These are phyloP conservation scores for Podaxis sp. DNA, from an alignment of 768 basidiomycete species.

Conservation along the genomic window DNA sequence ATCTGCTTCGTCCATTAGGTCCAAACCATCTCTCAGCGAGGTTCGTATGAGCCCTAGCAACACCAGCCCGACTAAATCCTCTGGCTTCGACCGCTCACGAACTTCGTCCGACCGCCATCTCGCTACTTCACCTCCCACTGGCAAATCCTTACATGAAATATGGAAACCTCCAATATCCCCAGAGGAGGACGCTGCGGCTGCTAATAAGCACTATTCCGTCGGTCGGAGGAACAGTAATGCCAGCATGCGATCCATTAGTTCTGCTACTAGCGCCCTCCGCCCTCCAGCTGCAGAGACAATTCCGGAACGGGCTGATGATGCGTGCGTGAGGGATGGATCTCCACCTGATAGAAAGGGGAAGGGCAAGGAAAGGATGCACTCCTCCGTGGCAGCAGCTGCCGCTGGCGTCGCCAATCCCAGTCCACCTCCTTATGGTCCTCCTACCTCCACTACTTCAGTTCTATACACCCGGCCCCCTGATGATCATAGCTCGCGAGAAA, in stretches of 20 bases:
- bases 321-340: neutral
- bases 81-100: conserved; percentile 16
- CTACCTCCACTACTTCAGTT: neutral
- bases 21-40: conserved; percentile 10
- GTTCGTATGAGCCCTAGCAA: neutral
- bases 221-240: conserved; percentile 47
- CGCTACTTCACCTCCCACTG: conserved; percentile 28
- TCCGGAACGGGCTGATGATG: conserved; percentile 9
- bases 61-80: neutral
- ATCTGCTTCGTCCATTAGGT: conserved; percentile 4
- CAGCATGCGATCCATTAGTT: conserved; percentile 46
- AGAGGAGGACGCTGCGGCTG: conserved; percentile 37
- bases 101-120: conserved; percentile 33
- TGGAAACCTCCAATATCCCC: conserved; percentile 49
- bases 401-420: neutral
- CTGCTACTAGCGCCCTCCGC: conserved; percentile 32
- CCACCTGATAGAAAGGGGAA: conserved; percentile 12
- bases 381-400: neutral
- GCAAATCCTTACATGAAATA: conserved; percentile 36
- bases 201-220: conserved; percentile 39
- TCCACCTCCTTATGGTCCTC: neutral
- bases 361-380: neutral
- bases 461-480: conserved; percentile 1
- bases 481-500: neutral
- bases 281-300: conserved; percentile 20